Base-by-base conservation (phyloP, 2,329 filamentous ascomycete species). In the Fusarium proliferatum region DNA sequence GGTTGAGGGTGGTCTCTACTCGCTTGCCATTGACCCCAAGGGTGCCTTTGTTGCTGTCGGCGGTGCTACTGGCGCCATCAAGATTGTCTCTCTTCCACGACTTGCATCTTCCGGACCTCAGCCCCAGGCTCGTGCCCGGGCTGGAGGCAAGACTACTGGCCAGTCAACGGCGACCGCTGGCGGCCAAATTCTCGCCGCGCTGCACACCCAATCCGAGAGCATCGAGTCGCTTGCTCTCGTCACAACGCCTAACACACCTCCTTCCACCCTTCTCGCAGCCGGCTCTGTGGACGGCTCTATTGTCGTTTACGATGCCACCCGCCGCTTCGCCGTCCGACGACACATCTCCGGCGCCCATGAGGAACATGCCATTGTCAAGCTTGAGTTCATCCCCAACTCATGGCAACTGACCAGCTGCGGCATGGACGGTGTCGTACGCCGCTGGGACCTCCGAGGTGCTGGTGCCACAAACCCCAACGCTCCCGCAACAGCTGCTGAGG, bases 1-100 rank as follows among this genome's bases (percentile, higher is more conserved):
- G 38, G 93, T 98, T 56, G 94, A 97, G 66, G 96, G 96, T 30
- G 96, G 96, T 2, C 86, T 99, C 3, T 98, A 95, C 88, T 94
- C 93, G 43, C 89, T 98, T 41, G 94, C 94, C 23, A 86, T 98
- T 73, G 92, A 96, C 10, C 95, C 95, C 0, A 91, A 90, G 21
- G 93, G 94, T 43, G 86, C 92, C 0, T 92, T 97, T 72, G 90
- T 95, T 3, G 96, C 94, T 1, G 94, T 94, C 2, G 96, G 96
- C 64, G 96, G 96, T 68, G 95, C 94, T 2, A 94, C 92, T 64
- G 96, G 96, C 34, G 89, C 93, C 69, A 93, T 98, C 81, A 93
- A 93, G 78, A 89, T 98, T 70, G 89, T 98, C 48, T 93, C 94
- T 6, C 87, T 99, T 4, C 96, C 96, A 3, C 90, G 94, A 30